Evolutionary conservation across 768 basidiomycete genomes (phyloP), one percentile per base, ranked within the genome.

Genomic region (Auriscalpium microsporum): DNA sequence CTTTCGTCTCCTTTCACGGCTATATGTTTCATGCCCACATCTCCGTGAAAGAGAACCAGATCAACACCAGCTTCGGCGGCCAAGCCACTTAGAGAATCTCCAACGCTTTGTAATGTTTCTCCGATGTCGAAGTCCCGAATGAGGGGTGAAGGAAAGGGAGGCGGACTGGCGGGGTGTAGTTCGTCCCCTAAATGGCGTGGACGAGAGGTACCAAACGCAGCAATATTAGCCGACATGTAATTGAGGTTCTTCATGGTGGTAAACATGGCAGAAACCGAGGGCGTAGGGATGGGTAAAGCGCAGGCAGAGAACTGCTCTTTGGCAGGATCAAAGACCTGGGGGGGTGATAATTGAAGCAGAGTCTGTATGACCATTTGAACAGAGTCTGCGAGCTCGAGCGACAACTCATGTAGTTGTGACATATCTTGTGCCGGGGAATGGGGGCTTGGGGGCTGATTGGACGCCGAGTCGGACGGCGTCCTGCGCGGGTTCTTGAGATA

Each of bases 271-370:
- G 90, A 88, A 70, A 97, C 78, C 60, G 87, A 90, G 7, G 92
- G 81, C 0, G 89, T 89, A 10, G 94, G 94, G 45, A 96, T 81
- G 38, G 90, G 84, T 23, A 97, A 70, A 2, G 92, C 81, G 68
- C 90, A 95, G 23, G 90, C 87, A 1, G 93, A 87, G 65, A 93
- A 88, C 66, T 94, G 93, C 65, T 97, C 94, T 68, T 90, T 94
- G 2, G 87, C 85, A n/a, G 89, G 83, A 66, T 96, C 93, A 47
- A 96, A 78, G 17, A 96, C 73, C 69, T 97, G 94, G 0, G 87
- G 82, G 4, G 94, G 93, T 0, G 90, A 90, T 59, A 96, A 77
- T 64, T 94, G 92, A 3, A 96, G 78, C 62, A 97, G 80, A 1
- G 90, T 94, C 67, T 96, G 92, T 40, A 95, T 86, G 56, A 90